Evolutionary conservation across 176 grass and related monocot species (phyloP).

Genomic region (Thinopyrum elongatum): DNA sequence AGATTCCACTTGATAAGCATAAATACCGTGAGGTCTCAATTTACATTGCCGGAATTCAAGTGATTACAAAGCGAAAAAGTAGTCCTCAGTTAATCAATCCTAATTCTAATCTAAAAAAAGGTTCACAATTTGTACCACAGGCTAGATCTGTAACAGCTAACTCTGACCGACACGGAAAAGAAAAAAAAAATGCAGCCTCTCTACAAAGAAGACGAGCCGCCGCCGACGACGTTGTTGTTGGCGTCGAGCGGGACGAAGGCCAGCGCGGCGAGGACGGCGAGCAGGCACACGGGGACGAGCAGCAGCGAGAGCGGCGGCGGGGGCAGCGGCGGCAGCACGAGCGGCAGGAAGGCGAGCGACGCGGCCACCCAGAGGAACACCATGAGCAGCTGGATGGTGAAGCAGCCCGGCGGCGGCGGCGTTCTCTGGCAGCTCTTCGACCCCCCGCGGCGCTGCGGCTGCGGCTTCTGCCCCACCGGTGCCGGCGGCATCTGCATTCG

Average conservation of each 20-base stretch:
- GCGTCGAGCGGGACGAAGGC: constrained; percentile 57
- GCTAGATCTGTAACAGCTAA: background rate
- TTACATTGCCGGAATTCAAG: background rate
- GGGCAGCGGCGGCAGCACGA: constrained; percentile 52
- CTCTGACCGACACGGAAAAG: too few relatives aligned
- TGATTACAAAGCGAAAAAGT: background rate
- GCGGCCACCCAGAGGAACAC: constrained; percentile 31
- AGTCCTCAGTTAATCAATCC: background rate
- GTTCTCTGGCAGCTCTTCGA: background rate
- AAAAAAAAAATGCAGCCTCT: background rate
- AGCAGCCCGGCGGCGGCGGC: constrained; percentile 31
- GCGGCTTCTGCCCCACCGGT: background rate
- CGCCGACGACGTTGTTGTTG: constrained; percentile 24
- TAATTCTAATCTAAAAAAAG: background rate
- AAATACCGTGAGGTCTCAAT: background rate
- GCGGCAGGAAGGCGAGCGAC: constrained; percentile 60
- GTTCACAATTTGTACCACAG: background rate
- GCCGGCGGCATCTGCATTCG: constrained; percentile 2
- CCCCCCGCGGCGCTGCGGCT: background rate
- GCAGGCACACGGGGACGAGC: constrained; percentile 48
- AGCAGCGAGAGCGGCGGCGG: constrained; percentile 58
- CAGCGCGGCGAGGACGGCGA: constrained; percentile 50
- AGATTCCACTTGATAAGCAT: too few relatives aligned
- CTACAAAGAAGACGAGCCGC: constrained; percentile 5
- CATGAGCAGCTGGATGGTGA: constrained; percentile 38